Evolutionary conservation across 495 filamentous ascomycete species (phyloP).

Genomic region (Xylaria scruposa): DNA sequence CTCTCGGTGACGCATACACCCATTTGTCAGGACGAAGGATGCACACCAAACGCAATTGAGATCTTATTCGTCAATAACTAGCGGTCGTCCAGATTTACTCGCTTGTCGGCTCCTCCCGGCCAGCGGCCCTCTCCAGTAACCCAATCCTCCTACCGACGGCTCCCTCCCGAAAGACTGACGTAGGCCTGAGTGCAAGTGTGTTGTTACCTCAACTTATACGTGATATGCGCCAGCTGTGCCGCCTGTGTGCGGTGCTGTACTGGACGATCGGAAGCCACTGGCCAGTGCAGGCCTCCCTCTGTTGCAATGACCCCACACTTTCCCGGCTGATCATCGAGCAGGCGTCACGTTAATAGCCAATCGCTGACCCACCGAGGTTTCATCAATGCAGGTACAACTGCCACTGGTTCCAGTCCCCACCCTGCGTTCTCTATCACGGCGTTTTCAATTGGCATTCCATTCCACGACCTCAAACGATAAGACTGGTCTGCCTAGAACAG

Average conservation of each 20-base stretch:
- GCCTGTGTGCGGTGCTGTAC: slow-evolving; percentile 5
- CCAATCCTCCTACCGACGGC: background rate
- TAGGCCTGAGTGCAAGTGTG: background rate
- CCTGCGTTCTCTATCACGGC: background rate
- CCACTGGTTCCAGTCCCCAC: background rate
- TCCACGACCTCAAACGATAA: background rate
- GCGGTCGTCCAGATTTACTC: background rate
- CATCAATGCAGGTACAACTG: slow-evolving; percentile 28
- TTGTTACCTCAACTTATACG: background rate
- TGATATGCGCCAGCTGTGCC: slow-evolving; percentile 10
- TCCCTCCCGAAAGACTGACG: slow-evolving; percentile 5
- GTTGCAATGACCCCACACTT: background rate
- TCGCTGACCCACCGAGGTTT: slow-evolving; percentile 3
- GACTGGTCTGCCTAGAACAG: background rate
- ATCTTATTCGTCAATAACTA: background rate
- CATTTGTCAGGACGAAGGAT: background rate
- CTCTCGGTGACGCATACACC: slow-evolving; percentile 4
- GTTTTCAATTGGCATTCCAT: slow-evolving; percentile 3
- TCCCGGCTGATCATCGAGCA: slow-evolving; percentile 13
- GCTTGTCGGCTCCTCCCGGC: background rate
- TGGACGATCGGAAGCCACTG: slow-evolving; percentile 2
- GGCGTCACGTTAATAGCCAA: slow-evolving; percentile 9
- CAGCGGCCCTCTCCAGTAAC: background rate
- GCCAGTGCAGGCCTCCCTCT: slow-evolving; percentile 10
- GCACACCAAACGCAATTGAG: background rate